Evolutionary conservation across 805 yeast genomes (phyloP).

Genomic region (Candida rishiriensis): DNA sequence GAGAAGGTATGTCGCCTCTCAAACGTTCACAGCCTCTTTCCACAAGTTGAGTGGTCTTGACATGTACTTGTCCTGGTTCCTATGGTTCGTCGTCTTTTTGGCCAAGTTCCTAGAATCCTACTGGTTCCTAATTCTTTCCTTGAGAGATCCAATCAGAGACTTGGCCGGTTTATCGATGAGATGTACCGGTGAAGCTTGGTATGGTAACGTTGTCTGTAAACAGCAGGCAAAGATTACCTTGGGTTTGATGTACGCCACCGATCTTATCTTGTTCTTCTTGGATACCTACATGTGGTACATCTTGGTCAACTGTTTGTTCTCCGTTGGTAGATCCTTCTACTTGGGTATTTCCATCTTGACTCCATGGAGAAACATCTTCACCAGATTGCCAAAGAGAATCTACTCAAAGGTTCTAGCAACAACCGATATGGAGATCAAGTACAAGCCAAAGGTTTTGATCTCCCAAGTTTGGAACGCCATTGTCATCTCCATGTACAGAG

Average conservation of each 20-base stretch:
- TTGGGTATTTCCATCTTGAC: slow-evolving; percentile 98
- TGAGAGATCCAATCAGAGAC: slow-evolving; percentile 92
- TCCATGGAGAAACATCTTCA: slow-evolving; percentile 99
- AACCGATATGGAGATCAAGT: slow-evolving; percentile 97
- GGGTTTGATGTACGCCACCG: slow-evolving; percentile 91
- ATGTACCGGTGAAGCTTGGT: slow-evolving; percentile 95
- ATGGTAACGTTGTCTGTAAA: slow-evolving; percentile 65
- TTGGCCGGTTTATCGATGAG: slow-evolving; percentile 83
- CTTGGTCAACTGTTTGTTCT: slow-evolving; percentile 88
- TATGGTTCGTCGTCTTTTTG: slow-evolving; percentile 85
- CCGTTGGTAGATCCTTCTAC: slow-evolving; percentile 96
- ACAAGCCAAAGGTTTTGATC: slow-evolving; percentile 96
- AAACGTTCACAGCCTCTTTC: slow-evolving; percentile 92
- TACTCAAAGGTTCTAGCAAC: slow-evolving; percentile 97
- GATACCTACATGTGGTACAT: slow-evolving; percentile 99
- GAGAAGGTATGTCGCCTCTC: slow-evolving; percentile 87
- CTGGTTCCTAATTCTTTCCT: slow-evolving; percentile 79
- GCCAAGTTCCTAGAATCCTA: slow-evolving; percentile 92
- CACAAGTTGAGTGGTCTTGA: slow-evolving; percentile 79
- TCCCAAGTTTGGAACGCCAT: slow-evolving; percentile 99
- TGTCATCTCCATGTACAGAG: slow-evolving; percentile 99
- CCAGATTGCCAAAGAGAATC: slow-evolving; percentile 97
- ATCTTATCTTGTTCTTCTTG: slow-evolving; percentile 91
- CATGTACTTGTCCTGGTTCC: slow-evolving; percentile 91
- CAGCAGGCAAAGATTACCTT: slow-evolving; percentile 86